Percentiles rank a stretch among this genome's conserved stretches.
phyloP scores from a whole-genome alignment of 2,329 filamentous ascomycete species.

The Penicillium sp. region DNA sequence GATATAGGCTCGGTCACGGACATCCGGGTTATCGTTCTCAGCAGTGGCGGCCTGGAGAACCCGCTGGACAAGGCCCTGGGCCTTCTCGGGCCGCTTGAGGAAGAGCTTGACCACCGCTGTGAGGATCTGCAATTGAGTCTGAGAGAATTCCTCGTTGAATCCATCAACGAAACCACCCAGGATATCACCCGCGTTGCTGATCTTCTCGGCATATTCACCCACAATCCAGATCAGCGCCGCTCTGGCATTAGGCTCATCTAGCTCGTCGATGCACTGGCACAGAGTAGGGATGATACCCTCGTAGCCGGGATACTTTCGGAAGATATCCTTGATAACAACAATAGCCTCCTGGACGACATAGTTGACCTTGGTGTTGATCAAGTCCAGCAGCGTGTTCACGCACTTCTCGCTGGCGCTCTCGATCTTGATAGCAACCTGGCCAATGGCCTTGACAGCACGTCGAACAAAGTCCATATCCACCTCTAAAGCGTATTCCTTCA shows the following conservation, averaged over 20 bases:
- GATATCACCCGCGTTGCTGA: conserved; percentile 96
- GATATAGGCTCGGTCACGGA: conserved; percentile 93
- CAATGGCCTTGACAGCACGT: conserved; percentile 91
- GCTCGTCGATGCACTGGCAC: conserved; percentile 93
- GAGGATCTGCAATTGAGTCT: conserved; percentile 97
- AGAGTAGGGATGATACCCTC: conserved; percentile 96
- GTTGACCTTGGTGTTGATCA: conserved; percentile 97
- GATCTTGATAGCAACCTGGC: conserved; percentile 98
- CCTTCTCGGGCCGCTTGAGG: conserved; percentile 91
- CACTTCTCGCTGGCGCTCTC: conserved; percentile 93
- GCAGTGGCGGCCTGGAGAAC: conserved; percentile 89
- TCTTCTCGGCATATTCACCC: conserved; percentile 98
- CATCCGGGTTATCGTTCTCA: conserved; percentile 96
- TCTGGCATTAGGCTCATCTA: conserved; percentile 89
- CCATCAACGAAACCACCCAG: conserved; percentile 85
- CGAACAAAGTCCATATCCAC: conserved; percentile 99
- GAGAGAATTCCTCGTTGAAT: conserved; percentile 95
- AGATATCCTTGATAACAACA: conserved; percentile 98
- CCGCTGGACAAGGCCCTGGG: conserved; percentile 87
- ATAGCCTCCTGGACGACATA: conserved; percentile 98
- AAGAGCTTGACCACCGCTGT: conserved; percentile 97
- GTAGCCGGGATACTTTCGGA: conserved; percentile 95
- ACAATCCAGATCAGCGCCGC: conserved; percentile 98
- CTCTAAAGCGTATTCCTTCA: conserved; percentile 97
- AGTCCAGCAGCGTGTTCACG: conserved; percentile 85